Conservation (phyloP, 306 rosid species). For the Cicer arietinum region DNA sequence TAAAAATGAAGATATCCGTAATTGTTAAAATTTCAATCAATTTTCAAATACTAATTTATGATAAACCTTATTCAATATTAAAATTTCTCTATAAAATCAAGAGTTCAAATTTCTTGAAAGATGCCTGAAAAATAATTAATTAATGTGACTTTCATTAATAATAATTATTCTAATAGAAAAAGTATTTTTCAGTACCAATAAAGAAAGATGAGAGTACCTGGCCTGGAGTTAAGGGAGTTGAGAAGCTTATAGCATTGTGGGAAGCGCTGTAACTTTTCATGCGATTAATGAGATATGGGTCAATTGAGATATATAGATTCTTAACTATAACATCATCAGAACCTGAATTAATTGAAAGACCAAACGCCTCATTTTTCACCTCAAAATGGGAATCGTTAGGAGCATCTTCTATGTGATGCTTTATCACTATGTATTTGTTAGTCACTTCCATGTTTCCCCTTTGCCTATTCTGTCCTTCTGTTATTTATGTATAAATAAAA, state of each 20-base stretch:
- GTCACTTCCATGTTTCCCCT: conserved; percentile 56
- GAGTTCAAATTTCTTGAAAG: no score
- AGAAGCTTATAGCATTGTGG: conserved; percentile 41
- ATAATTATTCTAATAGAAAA: no score
- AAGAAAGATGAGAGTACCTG: conserved; percentile 46
- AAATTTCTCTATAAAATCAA: no score
- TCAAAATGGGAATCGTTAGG: conserved; percentile 66
- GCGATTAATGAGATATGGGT: conserved; percentile 69
- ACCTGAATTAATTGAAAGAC: conserved; percentile 44
- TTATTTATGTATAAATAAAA: no score
- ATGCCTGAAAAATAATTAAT: no score
- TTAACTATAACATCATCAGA: conserved; percentile 58
- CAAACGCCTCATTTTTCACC: conserved; percentile 47
- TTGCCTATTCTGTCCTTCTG: neutral
- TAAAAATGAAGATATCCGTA: no score
- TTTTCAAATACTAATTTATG: no score
- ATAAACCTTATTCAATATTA: no score
- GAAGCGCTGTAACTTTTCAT: conserved; percentile 48
- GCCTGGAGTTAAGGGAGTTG: conserved; percentile 52
- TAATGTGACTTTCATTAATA: no score
- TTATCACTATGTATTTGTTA: conserved; percentile 56
- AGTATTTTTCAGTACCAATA: neutral
- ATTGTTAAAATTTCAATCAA: no score
- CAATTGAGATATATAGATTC: conserved; percentile 67
- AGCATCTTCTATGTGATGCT: conserved; percentile 51